phyloP scores from a whole-genome alignment of 371 early-diverging fungal genomes.

The Mortierella sp. region DNA sequence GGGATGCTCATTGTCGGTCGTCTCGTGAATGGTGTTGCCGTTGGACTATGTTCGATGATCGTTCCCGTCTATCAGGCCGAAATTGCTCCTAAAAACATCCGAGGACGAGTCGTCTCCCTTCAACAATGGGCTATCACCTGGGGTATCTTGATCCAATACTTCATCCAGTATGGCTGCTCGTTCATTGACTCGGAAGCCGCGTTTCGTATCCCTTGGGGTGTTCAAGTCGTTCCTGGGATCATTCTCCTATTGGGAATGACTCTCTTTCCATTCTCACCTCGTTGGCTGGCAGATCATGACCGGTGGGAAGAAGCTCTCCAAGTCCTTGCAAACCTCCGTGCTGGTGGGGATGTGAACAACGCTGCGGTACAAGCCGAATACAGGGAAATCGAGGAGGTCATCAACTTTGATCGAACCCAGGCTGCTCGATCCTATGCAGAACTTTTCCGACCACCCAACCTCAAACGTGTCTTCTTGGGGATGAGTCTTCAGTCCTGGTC shows the following conservation, averaged over 20 bases:
- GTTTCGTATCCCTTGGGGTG: slow-evolving; percentile 85
- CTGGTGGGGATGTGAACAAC: slow-evolving; percentile 59
- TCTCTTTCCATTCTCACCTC: slow-evolving; percentile 89
- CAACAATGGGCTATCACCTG: slow-evolving; percentile 91
- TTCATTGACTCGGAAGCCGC: slow-evolving; percentile 61
- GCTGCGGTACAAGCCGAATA: slow-evolving; percentile 73
- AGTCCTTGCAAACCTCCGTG: slow-evolving; percentile 77
- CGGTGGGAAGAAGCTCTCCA: slow-evolving; percentile 73
- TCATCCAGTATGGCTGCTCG: slow-evolving; percentile 72
- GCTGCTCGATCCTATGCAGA: slow-evolving; percentile 77
- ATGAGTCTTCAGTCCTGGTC: slow-evolving; percentile 77
- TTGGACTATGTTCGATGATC: slow-evolving; percentile 87
- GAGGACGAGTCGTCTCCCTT: slow-evolving; percentile 87
- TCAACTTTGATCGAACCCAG: slow-evolving; percentile 72
- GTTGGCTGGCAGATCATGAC: slow-evolving; percentile 83
- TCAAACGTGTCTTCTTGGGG: slow-evolving; percentile 71
- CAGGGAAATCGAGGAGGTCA: slow-evolving; percentile 72
- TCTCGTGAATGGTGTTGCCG: slow-evolving; percentile 80
- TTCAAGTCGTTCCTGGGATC: slow-evolving; percentile 80
- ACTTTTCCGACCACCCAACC: slow-evolving; percentile 68
- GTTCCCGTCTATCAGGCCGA: slow-evolving; percentile 94
- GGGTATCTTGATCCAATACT: slow-evolving; percentile 75
- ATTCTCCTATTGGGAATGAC: slow-evolving; percentile 74
- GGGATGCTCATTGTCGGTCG: slow-evolving; percentile 79
- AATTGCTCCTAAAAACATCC: slow-evolving; percentile 84